phyloP scores from a whole-genome alignment of 352 stramenopile genomes.

The Globisporangium nodosum region DNA sequence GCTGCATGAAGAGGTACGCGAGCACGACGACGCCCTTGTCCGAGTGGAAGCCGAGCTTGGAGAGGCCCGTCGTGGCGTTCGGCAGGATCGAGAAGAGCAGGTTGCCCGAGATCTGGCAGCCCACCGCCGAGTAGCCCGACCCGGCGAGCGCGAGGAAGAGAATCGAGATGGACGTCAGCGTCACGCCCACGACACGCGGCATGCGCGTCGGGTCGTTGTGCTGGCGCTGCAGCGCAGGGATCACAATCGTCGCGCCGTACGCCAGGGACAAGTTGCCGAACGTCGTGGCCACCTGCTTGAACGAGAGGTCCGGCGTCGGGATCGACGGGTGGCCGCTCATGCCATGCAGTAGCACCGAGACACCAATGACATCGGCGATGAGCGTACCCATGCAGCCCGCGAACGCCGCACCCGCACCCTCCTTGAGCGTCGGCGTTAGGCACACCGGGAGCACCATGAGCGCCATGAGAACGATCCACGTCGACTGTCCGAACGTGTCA shows the following conservation, averaged over 20 bases:
- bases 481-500: slow-evolving; percentile 25
- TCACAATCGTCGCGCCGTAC: slow-evolving; percentile 47
- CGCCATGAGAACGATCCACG: slow-evolving; percentile 56
- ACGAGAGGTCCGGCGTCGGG: slow-evolving; percentile 26
- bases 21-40: slow-evolving; percentile 40
- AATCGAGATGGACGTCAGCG: slow-evolving; percentile 38
- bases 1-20: slow-evolving; percentile 52
- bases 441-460: slow-evolving; percentile 33
- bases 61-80: slow-evolving; percentile 17
- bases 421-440: slow-evolving; percentile 45
- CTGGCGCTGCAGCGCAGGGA: slow-evolving; percentile 43
- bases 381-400: slow-evolving; percentile 40
- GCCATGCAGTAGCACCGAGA: slow-evolving; percentile 32
- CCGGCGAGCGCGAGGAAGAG: slow-evolving; percentile 40
- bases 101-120: slow-evolving; percentile 52
- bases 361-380: slow-evolving; percentile 38
- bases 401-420: slow-evolving; percentile 36
- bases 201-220: slow-evolving; percentile 48
- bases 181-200: slow-evolving; percentile 46
- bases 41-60: slow-evolving; percentile 36
- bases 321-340: slow-evolving; percentile 37
- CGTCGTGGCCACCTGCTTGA: slow-evolving; percentile 36
- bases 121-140: slow-evolving; percentile 34
- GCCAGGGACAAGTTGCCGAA: slow-evolving; percentile 51
- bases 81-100: slow-evolving; percentile 49